phyloP scores from a whole-genome alignment of 345 rosid species.

The Psidium friedrichsthalianum region DNA sequence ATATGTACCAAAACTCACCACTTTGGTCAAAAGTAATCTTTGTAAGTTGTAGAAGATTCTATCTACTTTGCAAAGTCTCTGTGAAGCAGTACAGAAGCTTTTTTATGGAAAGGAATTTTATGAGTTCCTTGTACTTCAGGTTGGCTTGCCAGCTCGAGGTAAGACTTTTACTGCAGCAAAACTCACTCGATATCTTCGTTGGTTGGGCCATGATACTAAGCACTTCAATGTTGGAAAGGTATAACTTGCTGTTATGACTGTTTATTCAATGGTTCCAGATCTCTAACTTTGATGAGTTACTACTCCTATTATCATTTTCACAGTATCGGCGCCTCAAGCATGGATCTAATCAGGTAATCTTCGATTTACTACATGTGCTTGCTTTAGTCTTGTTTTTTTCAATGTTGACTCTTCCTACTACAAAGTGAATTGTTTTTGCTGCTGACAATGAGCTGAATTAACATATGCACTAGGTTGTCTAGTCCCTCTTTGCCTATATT shows the following conservation, averaged over 20 bases:
- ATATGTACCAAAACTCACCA: background rate
- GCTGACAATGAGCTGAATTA: background rate
- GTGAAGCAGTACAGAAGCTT: background rate
- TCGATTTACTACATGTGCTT: background rate
- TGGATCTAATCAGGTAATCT: constrained; percentile 78
- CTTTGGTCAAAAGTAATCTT: background rate
- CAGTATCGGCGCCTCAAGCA: constrained; percentile 99
- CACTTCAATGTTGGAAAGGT: constrained; percentile 99
- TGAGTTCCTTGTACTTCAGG: constrained; percentile 32
- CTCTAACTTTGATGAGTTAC: background rate
- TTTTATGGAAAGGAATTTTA: background rate
- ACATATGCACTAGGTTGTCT: background rate
- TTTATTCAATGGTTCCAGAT: background rate
- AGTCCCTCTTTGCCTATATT: background rate
- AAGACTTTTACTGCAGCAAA: constrained; percentile 97
- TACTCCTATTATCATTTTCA: constrained; percentile 11
- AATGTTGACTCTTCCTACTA: background rate
- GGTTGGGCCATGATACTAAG: constrained; percentile 99
- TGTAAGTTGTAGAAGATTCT: background rate
- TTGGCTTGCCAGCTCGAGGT: constrained; percentile 99
- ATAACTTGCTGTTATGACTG: background rate
- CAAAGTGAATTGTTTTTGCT: background rate
- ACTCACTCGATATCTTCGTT: constrained; percentile 95
- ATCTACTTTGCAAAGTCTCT: background rate
- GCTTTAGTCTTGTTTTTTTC: background rate